Base-by-base conservation (phyloP, 2,329 filamentous ascomycete genomes). In the Aspergillus brasiliensis region DNA sequence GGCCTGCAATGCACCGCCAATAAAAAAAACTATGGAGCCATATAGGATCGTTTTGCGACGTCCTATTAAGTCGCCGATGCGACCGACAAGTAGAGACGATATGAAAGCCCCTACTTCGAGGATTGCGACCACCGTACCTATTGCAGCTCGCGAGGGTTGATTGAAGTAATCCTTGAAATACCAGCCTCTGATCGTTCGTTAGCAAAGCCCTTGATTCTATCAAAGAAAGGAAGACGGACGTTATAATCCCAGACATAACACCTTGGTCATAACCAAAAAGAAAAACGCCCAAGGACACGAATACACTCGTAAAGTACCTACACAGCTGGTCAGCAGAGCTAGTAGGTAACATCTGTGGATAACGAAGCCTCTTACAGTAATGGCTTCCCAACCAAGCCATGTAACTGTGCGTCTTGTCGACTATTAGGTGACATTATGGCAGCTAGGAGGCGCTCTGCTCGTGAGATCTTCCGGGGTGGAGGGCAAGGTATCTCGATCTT, bases 121-220 rank as follows among this genome's bases (percentile, higher is more conserved):
- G 69, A 99, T 98, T 66, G 95, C 94, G 59, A 99, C 95, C 89
- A 98, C 98, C 27, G 93, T 98, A 61, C 94, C 95, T 60, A 99
- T 88, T 75, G 97, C 87, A 49, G 92, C 91, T 69, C 86, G 86
- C 23, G 91, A 89, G 19, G 95, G 95, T 69, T 98, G 88, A 70
- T 93, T 83, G 78, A 99, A 98, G 76, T 97, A 97, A 74, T 93
- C 87, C 75, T 89, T 91, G 75, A 99, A 99, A 76, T 90, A 91
- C 8, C 87, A 84, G 64, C 93, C 93, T 59, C 93, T 97, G 57
- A 23, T 37, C 25, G 58, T 17, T 15, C 44, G 62, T 70, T 58
- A 69, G 66, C 62, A 51, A 27, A 38, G 17, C 34, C 51, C 37
- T 3, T 3, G 15, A 21, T 34, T 49, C 8, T 15, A 21, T 19